phyloP scores from a whole-genome alignment of 306 rosid species.

The Medicago ruthenica region DNA sequence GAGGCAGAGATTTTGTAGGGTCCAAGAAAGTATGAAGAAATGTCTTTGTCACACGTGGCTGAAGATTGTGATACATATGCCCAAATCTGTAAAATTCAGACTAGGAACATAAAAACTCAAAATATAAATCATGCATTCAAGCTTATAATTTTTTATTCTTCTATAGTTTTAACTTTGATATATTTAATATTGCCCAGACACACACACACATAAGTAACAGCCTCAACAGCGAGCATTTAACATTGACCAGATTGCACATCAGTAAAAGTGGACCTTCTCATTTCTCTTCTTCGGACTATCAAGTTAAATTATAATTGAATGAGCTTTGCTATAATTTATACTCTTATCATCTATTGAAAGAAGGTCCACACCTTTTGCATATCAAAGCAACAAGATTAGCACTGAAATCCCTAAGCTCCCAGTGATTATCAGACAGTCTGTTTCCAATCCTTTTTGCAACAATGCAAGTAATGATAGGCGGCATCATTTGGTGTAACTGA shows the following conservation, averaged over 20 bases:
- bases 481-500: slow-evolving; percentile 96
- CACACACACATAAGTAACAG: slow-evolving; percentile 15
- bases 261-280: slow-evolving; percentile 18
- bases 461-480: slow-evolving; percentile 85
- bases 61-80: slow-evolving; percentile 86
- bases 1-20: slow-evolving; percentile 80
- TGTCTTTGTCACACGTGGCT: slow-evolving; percentile 81
- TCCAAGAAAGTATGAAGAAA: slow-evolving; percentile 89
- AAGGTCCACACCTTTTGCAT: slow-evolving; percentile 77
- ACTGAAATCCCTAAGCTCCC: slow-evolving; percentile 90
- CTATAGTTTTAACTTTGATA: slow-evolving; percentile 8
- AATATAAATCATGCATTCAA: background rate
- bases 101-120: slow-evolving; percentile 23
- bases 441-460: slow-evolving; percentile 83
- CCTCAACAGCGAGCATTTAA: slow-evolving; percentile 26
- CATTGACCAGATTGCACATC: slow-evolving; percentile 17
- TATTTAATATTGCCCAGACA: background rate
- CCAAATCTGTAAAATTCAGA: slow-evolving; percentile 71
- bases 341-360: slow-evolving; percentile 20
- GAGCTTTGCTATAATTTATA: slow-evolving; percentile 6
- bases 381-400: slow-evolving; percentile 79
- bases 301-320: slow-evolving; percentile 26
- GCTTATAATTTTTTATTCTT: slow-evolving; percentile 21
- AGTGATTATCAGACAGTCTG: slow-evolving; percentile 78
- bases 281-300: slow-evolving; percentile 8